Base-by-base conservation (phyloP, 306 rosid species). In the Glycine tomentella region DNA sequence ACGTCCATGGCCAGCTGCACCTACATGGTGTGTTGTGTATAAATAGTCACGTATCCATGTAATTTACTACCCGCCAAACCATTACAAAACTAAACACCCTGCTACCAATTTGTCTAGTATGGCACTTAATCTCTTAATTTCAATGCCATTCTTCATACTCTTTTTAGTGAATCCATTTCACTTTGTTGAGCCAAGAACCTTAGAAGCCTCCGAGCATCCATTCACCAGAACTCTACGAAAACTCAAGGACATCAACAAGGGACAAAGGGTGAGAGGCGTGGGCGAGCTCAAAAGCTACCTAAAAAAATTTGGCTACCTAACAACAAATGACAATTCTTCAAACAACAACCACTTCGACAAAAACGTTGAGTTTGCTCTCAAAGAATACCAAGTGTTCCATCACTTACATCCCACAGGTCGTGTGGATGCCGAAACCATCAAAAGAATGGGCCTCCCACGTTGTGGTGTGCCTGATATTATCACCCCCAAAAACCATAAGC, bases 401-500 rank as follows among this genome's bases (percentile, higher is more conserved):
- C 59, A 81, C 20, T 50, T 89, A 48, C 51, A 9, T 2, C 38
- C 67, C 49, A 75, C 82, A 0, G 90, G 92, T 52, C 46, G 16
- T 0, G 7, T 89, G 10, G 85, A 87, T 16, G 17, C 55, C 8
- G 55, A 68, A 62, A 89, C 92, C 3, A 1, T 89, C 10, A 25
- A 86, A 0, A 76, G 9, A 25, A 87, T 87, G 87, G 58, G 53
- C 1, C 84, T 14, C 36, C 89, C 92, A 38, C 81, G 92, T 14
- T 89, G 92, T 38, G 92, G 90, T 2, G 69, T 85, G 1, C 50
- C 90, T 0, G 90, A 89, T 59, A 50, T 87, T 4, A 13, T 17
- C 15, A 40, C 63, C 5, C 75, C 63, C 2, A 25, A 33, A 1
- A 56, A 38, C 2, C 40, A 34, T 3, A 56, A 38, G 5, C 25